Conservation (phyloP, 2,329 filamentous ascomycete species). For the Dactylellina cionopaga region DNA sequence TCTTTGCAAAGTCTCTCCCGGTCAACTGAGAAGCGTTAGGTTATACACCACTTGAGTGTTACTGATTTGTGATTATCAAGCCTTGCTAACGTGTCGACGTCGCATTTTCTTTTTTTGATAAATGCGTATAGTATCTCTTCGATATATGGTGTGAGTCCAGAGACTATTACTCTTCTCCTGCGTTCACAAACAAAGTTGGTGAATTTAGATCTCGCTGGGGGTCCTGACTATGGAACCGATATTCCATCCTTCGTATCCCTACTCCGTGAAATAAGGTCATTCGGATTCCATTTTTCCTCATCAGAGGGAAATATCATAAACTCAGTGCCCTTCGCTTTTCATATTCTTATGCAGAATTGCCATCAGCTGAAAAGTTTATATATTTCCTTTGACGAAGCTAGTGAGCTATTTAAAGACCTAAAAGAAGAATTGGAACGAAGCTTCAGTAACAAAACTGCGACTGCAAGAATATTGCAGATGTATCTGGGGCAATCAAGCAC, state of each 20-base stretch:
- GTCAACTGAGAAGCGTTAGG: slow-evolving; percentile 5
- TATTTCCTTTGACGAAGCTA: slow-evolving; percentile 5
- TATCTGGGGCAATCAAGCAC: neutral
- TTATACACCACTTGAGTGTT: neutral
- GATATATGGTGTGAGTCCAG: neutral
- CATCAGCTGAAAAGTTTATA: slow-evolving; percentile 6
- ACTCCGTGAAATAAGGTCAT: neutral
- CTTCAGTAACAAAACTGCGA: neutral
- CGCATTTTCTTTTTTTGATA: no score
- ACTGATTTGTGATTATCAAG: no score
- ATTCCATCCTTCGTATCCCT: slow-evolving; percentile 2
- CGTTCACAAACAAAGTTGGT: neutral
- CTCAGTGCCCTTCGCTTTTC: slow-evolving; percentile 7
- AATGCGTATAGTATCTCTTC: neutral
- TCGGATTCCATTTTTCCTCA: slow-evolving; percentile 5
- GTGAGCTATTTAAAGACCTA: slow-evolving; percentile 11
- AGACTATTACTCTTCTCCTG: neutral
- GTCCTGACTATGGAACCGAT: neutral
- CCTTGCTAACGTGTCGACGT: no score
- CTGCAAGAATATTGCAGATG: neutral
- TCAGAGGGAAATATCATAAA: neutral
- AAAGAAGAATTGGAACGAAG: neutral
- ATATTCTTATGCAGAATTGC: slow-evolving; percentile 1
- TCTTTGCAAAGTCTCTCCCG: no score
- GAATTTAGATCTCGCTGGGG: neutral